A percentile compares a stretch with the other conserved stretches of the same genome.
phyloP scores from a whole-genome alignment of 1,284 basidiomycete genomes.

The Trametes versicolor region DNA sequence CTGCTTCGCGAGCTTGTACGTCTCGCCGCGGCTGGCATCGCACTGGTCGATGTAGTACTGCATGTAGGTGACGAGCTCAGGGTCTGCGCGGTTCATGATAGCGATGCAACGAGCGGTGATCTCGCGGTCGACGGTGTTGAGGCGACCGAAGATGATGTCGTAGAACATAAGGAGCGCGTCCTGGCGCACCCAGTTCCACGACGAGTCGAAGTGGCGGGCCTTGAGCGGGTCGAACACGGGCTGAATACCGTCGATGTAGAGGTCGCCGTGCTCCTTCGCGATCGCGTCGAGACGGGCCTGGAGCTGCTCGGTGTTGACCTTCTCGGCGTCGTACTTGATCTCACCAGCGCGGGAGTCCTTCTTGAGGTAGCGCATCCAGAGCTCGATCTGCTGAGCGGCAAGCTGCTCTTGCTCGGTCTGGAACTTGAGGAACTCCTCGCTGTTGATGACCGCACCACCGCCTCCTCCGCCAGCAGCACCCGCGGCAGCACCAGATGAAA shows the following conservation, averaged over 20 bases:
- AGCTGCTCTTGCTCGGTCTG: conserved; percentile 94
- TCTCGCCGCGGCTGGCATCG: conserved; percentile 87
- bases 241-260: conserved; percentile 94
- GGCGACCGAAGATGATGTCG: conserved; percentile 95
- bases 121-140: conserved; percentile 93
- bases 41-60: conserved; percentile 93
- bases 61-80: conserved; percentile 92
- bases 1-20: conserved; percentile 93
- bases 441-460: conserved; percentile 92
- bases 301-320: conserved; percentile 74
- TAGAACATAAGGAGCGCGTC: conserved; percentile 96
- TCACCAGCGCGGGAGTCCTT: conserved; percentile 94
- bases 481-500: conserved; percentile 73
- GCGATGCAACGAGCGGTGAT: conserved; percentile 98
- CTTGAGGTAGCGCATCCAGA: conserved; percentile 96
- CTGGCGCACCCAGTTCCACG: conserved; percentile 99
- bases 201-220: conserved; percentile 97
- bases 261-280: conserved; percentile 89
- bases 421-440: conserved; percentile 98
- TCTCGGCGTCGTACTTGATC: conserved; percentile 89
- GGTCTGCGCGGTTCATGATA: conserved; percentile 97
- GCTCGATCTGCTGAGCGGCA: conserved; percentile 92
- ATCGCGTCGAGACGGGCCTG: conserved; percentile 92
- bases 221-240: conserved; percentile 95
- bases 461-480: conserved; percentile 69